Evolutionary conservation across 2,329 filamentous ascomycete species (phyloP), one percentile per base, ranked within the genome.

Genomic region (Botryosphaeria dothidea): DNA sequence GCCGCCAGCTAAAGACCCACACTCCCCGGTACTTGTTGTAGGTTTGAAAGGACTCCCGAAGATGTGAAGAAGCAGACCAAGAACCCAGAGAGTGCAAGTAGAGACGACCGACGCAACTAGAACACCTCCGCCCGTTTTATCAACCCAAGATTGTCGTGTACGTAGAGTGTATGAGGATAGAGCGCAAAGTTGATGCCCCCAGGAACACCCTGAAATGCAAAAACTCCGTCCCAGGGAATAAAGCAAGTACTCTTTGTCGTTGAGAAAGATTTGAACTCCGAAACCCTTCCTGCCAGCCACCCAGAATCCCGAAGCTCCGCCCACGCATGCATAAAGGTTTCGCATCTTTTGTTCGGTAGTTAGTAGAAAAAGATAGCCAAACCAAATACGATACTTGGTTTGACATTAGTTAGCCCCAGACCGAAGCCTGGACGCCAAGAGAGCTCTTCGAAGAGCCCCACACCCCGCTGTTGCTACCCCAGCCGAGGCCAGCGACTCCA

Each of bases 401-500:
- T 61, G 13, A 34, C 61, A 52, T 34, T 25, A 69, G 67, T 72
- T 89, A 97, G 71, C 93, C 93, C 93, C 93, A 98, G 71, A 97
- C 94, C 69, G 92, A 96, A 69, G 93, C 93, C 77, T 96, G 92
- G 67, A 93, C 91, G 69, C 93, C 92, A 67, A 96, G 88, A 63
- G 70, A 74, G 58, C 88, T 87, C 69, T 89, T 91, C 73, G 91
- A 92, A 73, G 71, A 70, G 66, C 92, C 91, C 93, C 93, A 97
- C 51, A 94, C 92, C 43, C 89, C 90, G 69, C 89, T 90, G 69
- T 91, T 90, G 74, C 88, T 90, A 64, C 91, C 89, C 93, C 93
- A 97, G 68, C 81, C 81, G n/a, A 79, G 72, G 48, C 77, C 75
- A 63, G 73, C 74, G 45, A 61, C 54, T n/a, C 41, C 45, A 49